Conservation (phyloP, 1,284 basidiomycete genomes). For the Exobasidium rhododendri region DNA sequence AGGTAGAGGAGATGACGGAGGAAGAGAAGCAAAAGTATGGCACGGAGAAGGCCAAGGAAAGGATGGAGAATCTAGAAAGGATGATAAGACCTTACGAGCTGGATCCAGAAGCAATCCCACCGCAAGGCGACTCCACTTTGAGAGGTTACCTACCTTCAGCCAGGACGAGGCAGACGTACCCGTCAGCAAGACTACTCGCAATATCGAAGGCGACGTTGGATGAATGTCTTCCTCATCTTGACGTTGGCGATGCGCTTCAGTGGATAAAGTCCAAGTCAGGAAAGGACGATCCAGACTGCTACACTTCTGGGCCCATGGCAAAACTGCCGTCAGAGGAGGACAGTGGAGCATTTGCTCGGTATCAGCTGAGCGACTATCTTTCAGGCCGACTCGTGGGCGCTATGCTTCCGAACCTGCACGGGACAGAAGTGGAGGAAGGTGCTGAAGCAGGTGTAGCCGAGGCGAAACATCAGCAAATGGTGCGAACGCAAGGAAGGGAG, state of each 20-base stretch:
- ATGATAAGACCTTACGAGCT: slow-evolving; percentile 38
- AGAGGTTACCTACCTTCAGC: slow-evolving; percentile 27
- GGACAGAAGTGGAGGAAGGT: slow-evolving; percentile 20
- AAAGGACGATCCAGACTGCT: slow-evolving; percentile 47
- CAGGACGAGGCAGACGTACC: slow-evolving; percentile 30
- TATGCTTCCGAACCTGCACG: not conserved
- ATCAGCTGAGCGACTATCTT: slow-evolving; percentile 32
- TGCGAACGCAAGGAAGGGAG: not conserved
- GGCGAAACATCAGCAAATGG: slow-evolving; percentile 7
- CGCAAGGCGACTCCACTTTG: slow-evolving; percentile 9
- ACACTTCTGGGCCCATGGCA: slow-evolving; percentile 47
- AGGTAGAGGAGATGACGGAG: slow-evolving; percentile 22
- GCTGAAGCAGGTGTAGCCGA: slow-evolving; percentile 8
- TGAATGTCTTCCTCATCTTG: slow-evolving; percentile 79
- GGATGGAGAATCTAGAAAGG: slow-evolving; percentile 44
- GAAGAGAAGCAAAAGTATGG: slow-evolving; percentile 24
- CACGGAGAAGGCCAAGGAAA: slow-evolving; percentile 23
- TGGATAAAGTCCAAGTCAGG: slow-evolving; percentile 60
- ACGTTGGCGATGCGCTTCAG: slow-evolving; percentile 76
- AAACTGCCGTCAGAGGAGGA: slow-evolving; percentile 15
- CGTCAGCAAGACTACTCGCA: slow-evolving; percentile 61
- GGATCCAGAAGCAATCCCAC: slow-evolving; percentile 19
- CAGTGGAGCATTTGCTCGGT: slow-evolving; percentile 20
- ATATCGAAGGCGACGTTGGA: slow-evolving; percentile 65
- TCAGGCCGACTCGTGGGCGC: slow-evolving; percentile 33